These are phyloP conservation scores for Sclerospora graminicola DNA, from an alignment of 352 stramenopile genomes.

Conservation along the genomic window DNA sequence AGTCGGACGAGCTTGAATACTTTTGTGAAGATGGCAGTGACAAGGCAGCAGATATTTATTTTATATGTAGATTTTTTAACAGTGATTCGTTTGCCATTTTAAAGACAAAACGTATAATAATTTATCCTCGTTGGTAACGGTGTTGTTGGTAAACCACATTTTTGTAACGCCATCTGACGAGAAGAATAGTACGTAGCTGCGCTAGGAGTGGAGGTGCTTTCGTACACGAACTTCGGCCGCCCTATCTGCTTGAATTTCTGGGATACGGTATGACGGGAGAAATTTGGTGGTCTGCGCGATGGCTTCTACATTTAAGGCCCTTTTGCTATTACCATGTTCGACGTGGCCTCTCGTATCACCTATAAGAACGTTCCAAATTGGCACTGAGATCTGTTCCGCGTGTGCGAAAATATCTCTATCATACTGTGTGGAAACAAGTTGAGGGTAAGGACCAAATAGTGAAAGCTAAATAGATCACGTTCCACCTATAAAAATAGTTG, in stretches of 20 bases:
- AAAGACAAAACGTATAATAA: constrained; percentile 89
- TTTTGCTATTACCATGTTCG: constrained; percentile 99
- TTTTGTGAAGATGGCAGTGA: no score
- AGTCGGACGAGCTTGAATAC: no score
- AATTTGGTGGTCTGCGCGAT: constrained; percentile 93
- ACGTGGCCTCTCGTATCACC: constrained; percentile 99
- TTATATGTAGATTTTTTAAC: constrained; percentile 6
- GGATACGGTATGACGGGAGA: constrained; percentile 99
- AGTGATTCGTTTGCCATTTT: constrained; percentile 3
- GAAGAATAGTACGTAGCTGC: constrained; percentile 99
- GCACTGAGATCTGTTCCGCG: constrained; percentile 98
- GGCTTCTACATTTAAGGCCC: constrained; percentile 99
- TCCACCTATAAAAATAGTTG: constrained; percentile 99
- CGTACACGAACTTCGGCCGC: constrained; percentile 98
- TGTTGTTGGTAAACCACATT: constrained; percentile 99
- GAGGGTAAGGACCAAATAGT: constrained; percentile 99
- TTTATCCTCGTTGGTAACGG: constrained; percentile 99
- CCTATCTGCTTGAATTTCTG: constrained; percentile 99
- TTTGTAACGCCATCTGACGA: constrained; percentile 99
- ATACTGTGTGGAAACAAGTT: constrained; percentile 99
- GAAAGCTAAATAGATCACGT: constrained; percentile 99
- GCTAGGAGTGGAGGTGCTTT: constrained; percentile 98
- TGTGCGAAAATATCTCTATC: constrained; percentile 99
- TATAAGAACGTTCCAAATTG: constrained; percentile 99
- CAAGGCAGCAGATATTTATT: no score